Percentiles rank a stretch among this genome's conserved stretches.
Evolutionary conservation across 2,329 filamentous ascomycete genomes (phyloP).

Genomic region (Plectosphaerella sp.): DNA sequence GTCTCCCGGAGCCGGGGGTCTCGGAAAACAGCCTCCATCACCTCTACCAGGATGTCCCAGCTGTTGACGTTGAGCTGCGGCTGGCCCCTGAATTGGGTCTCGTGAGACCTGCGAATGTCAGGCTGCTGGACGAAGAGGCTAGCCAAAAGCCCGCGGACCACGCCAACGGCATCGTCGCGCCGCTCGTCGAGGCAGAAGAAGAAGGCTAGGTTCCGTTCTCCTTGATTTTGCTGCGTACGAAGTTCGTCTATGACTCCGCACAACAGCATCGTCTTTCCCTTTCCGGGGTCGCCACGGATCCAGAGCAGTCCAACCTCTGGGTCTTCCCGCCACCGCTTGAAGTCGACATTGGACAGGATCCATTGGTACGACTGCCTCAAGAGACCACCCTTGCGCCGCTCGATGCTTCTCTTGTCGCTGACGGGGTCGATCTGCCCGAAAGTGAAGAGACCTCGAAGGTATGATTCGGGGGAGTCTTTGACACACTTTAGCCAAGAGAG

Average conservation of each 20-base stretch:
- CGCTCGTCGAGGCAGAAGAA: constrained; percentile 36
- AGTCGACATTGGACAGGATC: constrained; percentile 23
- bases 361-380: constrained; percentile 24
- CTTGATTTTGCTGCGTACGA: background rate
- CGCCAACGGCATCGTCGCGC: constrained; percentile 30
- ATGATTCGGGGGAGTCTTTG: background rate
- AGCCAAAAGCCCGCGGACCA: constrained; percentile 37
- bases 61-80: background rate
- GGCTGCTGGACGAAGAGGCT: constrained; percentile 27
- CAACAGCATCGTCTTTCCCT: constrained; percentile 31
- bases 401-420: constrained; percentile 7
- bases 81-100: background rate
- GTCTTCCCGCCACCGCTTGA: constrained; percentile 18
- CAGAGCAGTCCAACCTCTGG: constrained; percentile 19
- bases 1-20: background rate
- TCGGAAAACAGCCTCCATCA: background rate
- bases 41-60: background rate
- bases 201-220: constrained; percentile 10
- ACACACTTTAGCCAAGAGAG: too few relatives aligned
- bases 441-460: background rate
- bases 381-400: constrained; percentile 17
- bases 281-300: constrained; percentile 28
- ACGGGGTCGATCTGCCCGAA: constrained; percentile 9
- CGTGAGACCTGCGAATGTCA: constrained; percentile 13
- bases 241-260: constrained; percentile 21